A percentile compares a stretch with the other conserved stretches of the same genome.
Conservation (phyloP, 2,329 filamentous ascomycete genomes). For the Rhinocladiella mackenziei region DNA sequence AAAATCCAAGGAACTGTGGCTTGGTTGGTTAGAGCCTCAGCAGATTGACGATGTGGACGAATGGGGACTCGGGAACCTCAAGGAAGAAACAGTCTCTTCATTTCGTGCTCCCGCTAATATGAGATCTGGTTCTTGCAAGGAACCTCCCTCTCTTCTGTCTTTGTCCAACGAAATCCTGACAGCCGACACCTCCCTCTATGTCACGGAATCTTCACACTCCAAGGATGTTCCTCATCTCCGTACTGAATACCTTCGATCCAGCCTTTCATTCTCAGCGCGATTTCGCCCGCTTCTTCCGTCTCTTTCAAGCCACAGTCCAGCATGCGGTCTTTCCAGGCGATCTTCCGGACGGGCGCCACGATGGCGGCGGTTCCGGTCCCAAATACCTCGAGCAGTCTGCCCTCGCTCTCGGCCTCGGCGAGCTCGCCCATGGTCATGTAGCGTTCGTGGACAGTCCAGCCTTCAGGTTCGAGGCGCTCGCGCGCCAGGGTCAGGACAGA, state of each 20-base stretch:
- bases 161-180: not conserved
- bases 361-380: constrained; percentile 91
- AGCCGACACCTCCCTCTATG: not conserved
- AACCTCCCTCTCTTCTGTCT: not conserved
- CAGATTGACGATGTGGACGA: no score
- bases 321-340: constrained; percentile 78
- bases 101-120: no score
- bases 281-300: constrained; percentile 78
- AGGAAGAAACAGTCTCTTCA: no score
- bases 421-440: constrained; percentile 91
- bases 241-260: constrained; percentile 98
- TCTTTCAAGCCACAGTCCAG: constrained; percentile 80
- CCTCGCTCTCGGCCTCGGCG: constrained; percentile 74
- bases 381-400: constrained; percentile 86
- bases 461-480: constrained; percentile 76
- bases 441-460: constrained; percentile 83
- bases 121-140: no score
- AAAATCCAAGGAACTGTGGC: no score
- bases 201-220: constrained; percentile 55
- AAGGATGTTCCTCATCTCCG: constrained; percentile 84
- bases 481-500: constrained; percentile 81
- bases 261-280: constrained; percentile 82
- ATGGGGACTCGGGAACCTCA: no score
- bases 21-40: no score
- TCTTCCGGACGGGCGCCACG: constrained; percentile 82